These are phyloP conservation scores for Penicillium sp. DNA, from an alignment of 2,329 filamentous ascomycete species.

Conservation along the genomic window DNA sequence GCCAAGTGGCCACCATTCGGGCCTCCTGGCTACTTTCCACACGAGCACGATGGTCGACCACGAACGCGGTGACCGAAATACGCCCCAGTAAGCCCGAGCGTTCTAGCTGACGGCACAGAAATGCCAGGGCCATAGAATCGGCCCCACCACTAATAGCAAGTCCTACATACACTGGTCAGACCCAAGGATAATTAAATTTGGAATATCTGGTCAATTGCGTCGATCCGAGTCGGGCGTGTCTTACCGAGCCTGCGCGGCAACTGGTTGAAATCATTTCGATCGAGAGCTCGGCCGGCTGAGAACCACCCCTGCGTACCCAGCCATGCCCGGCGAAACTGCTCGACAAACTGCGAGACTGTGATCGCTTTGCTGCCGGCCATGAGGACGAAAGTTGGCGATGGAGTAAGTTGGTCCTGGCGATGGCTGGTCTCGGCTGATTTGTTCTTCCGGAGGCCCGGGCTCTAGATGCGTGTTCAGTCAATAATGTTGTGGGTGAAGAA, in stretches of 20 bases:
- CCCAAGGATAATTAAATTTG: background rate
- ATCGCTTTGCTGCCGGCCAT: slow-evolving; percentile 19
- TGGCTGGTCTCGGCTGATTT: background rate
- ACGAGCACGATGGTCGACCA: slow-evolving; percentile 58
- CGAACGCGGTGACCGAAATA: slow-evolving; percentile 47
- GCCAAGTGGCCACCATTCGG: slow-evolving; percentile 42
- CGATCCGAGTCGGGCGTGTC: background rate
- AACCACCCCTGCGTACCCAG: slow-evolving; percentile 12
- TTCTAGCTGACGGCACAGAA: slow-evolving; percentile 54
- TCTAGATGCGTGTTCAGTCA: too few species aligned
- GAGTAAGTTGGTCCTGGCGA: background rate
- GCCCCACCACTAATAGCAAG: slow-evolving; percentile 87
- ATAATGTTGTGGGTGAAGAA: too few species aligned
- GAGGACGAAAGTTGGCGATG: background rate
- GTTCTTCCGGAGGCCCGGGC: background rate
- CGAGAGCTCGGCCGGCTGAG: slow-evolving; percentile 5
- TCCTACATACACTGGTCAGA: slow-evolving; percentile 39
- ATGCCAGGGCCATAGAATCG: slow-evolving; percentile 94
- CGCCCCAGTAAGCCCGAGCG: slow-evolving; percentile 23
- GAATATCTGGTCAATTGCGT: background rate
- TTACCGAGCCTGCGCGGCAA: slow-evolving; percentile 26
- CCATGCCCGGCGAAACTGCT: slow-evolving; percentile 28
- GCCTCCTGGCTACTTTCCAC: slow-evolving; percentile 52
- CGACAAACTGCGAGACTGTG: slow-evolving; percentile 24
- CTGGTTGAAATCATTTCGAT: slow-evolving; percentile 5